These are phyloP conservation scores for Bonia amplexicaulis DNA, from an alignment of 176 grass and related monocot species.

Conservation along the genomic window DNA sequence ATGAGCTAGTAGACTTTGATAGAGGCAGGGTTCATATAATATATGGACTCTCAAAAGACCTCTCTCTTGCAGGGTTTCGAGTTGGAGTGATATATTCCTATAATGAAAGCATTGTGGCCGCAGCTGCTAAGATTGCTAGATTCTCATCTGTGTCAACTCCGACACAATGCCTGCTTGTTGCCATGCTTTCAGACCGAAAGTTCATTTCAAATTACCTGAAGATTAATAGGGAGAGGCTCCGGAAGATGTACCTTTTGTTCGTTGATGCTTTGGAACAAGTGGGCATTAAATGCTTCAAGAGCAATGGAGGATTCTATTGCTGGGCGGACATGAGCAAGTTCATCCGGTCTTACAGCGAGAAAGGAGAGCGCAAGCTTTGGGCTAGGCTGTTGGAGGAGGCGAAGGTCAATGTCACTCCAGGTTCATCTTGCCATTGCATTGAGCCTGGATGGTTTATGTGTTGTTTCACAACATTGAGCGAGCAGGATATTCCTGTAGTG, in stretches of 20 bases:
- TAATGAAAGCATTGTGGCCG: slow-evolving; percentile 62
- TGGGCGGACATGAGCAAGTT: slow-evolving; percentile 95
- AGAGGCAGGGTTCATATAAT: slow-evolving; percentile 89
- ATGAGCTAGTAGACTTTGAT: slow-evolving; percentile 62
- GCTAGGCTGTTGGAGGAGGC: slow-evolving; percentile 68
- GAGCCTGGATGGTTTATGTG: slow-evolving; percentile 94
- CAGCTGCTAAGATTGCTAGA: slow-evolving; percentile 77
- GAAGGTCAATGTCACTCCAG: slow-evolving; percentile 81
- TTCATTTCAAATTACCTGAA: slow-evolving; percentile 70
- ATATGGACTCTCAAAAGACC: slow-evolving; percentile 84
- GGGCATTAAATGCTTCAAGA: slow-evolving; percentile 74
- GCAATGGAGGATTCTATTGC: slow-evolving; percentile 89
- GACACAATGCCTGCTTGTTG: slow-evolving; percentile 61
- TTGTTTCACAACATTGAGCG: slow-evolving; percentile 74
- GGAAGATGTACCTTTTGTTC: slow-evolving; percentile 51
- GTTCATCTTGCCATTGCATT: slow-evolving; percentile 95
- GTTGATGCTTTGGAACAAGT: slow-evolving; percentile 60
- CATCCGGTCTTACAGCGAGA: slow-evolving; percentile 81
- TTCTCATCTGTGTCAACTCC: slow-evolving; percentile 83
- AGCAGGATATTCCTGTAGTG: slow-evolving; percentile 77
- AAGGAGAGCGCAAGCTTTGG: slow-evolving; percentile 83
- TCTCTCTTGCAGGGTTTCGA: slow-evolving; percentile 73
- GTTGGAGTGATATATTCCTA: slow-evolving; percentile 82
- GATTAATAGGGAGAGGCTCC: slow-evolving; percentile 55
- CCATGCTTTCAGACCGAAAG: slow-evolving; percentile 77